phyloP scores from a whole-genome alignment of 352 stramenopile species.

The Aphanomyces astaci region DNA sequence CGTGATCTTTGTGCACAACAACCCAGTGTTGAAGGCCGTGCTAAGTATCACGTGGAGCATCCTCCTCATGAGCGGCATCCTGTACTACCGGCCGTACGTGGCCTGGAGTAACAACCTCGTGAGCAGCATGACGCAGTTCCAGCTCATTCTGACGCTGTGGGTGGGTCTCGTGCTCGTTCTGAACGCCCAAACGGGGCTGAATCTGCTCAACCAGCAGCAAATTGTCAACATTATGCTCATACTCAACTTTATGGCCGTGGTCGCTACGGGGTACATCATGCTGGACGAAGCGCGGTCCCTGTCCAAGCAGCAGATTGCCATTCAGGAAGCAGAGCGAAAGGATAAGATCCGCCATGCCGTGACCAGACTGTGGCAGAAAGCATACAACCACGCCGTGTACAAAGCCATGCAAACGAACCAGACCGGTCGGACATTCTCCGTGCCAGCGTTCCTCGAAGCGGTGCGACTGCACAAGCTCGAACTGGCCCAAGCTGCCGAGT shows the following conservation, averaged over 20 bases:
- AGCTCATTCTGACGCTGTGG: slow-evolving; percentile 77
- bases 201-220: slow-evolving; percentile 52
- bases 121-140: slow-evolving; percentile 60
- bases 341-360: slow-evolving; percentile 34
- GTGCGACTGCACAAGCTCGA: slow-evolving; percentile 27
- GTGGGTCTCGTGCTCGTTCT: slow-evolving; percentile 68
- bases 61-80: slow-evolving; percentile 65
- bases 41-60: slow-evolving; percentile 43
- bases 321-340: slow-evolving; percentile 38
- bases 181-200: slow-evolving; percentile 50
- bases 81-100: slow-evolving; percentile 70
- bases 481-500: not conserved
- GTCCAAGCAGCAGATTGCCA: slow-evolving; percentile 34
- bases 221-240: slow-evolving; percentile 56
- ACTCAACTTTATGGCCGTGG: slow-evolving; percentile 51
- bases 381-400: slow-evolving; percentile 41
- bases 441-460: slow-evolving; percentile 47
- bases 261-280: slow-evolving; percentile 56
- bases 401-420: slow-evolving; percentile 26
- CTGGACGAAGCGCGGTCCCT: slow-evolving; percentile 43
- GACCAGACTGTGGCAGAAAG: slow-evolving; percentile 37
- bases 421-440: slow-evolving; percentile 39
- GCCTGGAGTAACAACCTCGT: slow-evolving; percentile 66
- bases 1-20: slow-evolving; percentile 65
- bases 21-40: slow-evolving; percentile 60